Base-by-base conservation (phyloP, 2,329 filamentous ascomycete species). In the Cladorrhinum sp. region DNA sequence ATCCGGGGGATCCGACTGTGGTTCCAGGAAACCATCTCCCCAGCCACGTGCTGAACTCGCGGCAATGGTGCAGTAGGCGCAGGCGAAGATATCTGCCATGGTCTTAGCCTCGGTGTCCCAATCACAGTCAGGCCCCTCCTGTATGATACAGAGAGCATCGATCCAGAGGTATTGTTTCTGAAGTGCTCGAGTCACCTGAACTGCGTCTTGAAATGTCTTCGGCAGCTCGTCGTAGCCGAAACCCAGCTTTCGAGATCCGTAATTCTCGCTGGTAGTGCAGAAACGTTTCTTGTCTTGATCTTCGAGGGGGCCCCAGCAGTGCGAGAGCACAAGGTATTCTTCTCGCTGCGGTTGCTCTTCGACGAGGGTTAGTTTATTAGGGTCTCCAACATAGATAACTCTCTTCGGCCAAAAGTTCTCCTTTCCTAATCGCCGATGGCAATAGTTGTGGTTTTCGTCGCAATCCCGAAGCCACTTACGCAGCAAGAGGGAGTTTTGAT, bases 161-260 rank as follows among this genome's bases (percentile, higher is more conserved):
- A 63, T 63, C 61, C 55, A 63, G 13, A 63, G 48, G 55, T 60
- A 58, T 24, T 56, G 49, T 9, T 58, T 57, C 29, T 36, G n/a
- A 2, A 63, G 24, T 10, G 16, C 55, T 53, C 58, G 58, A 18
- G 61, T 60, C 51, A 63, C 32, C 2, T 49, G 9, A 22, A 63
- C 51, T 27, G 61, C 61, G n/a, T 63, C 55, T 38, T 56, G 48
- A 1, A 63, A 61, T 8, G 50, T 61, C 36, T 38, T 51, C 29
- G 58, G 58, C 18, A 63, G 45, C 36, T 63, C 49, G 20, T 27
- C 58, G 16, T 50, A 58, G 10, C 41, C 38, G 2, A 63, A 57
- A 2, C 57, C 57, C 2, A 25, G 25, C 23, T 38, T 4, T 9
- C 54, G 61, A 16, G n/a, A 18, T 32, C 16, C 2, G 27, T 60